Evolutionary conservation across 2,329 filamentous ascomycete genomes (phyloP).

Genomic region (Sordariomycetes sp.): DNA sequence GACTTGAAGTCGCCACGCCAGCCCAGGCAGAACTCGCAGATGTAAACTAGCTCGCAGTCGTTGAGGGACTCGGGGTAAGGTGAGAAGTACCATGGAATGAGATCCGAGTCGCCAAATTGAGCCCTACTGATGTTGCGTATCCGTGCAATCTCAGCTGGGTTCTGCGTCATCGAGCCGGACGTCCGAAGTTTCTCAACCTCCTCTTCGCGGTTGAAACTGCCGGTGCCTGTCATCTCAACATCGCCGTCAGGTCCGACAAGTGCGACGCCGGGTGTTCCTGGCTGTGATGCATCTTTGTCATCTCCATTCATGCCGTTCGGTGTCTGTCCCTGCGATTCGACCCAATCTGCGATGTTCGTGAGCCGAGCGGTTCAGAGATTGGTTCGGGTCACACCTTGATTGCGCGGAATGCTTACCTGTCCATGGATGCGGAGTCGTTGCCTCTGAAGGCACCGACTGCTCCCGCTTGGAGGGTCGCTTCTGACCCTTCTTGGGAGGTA

Average conservation of each 20-base stretch:
- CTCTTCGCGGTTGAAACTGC: constrained; percentile 62
- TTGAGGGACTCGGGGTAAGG: constrained; percentile 86
- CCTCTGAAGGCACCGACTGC: constrained; percentile 38
- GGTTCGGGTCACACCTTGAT: background rate
- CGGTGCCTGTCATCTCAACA: constrained; percentile 28
- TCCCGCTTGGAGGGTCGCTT: constrained; percentile 40
- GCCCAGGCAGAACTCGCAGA: constrained; percentile 92
- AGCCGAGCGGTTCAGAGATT: constrained; percentile 30
- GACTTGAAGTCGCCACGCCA: constrained; percentile 78
- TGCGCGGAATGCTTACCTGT: constrained; percentile 1
- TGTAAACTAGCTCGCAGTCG: constrained; percentile 81
- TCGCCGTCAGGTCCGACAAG: constrained; percentile 30
- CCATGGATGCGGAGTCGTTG: constrained; percentile 21
- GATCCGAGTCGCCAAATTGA: constrained; percentile 82
- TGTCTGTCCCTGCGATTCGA: constrained; percentile 24
- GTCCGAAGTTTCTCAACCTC: constrained; percentile 95
- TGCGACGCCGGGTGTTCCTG: background rate
- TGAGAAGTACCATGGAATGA: constrained; percentile 98
- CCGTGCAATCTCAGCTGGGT: constrained; percentile 89
- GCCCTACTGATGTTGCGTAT: constrained; percentile 91
- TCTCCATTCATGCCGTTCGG: constrained; percentile 19
- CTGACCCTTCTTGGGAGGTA: constrained; percentile 40
- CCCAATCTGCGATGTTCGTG: constrained; percentile 27
- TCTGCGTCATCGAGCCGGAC: constrained; percentile 96
- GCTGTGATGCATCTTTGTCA: constrained; percentile 3